Conservation (phyloP, 805 yeast genomes). For the Wickerhamiella kurtzmanii region DNA sequence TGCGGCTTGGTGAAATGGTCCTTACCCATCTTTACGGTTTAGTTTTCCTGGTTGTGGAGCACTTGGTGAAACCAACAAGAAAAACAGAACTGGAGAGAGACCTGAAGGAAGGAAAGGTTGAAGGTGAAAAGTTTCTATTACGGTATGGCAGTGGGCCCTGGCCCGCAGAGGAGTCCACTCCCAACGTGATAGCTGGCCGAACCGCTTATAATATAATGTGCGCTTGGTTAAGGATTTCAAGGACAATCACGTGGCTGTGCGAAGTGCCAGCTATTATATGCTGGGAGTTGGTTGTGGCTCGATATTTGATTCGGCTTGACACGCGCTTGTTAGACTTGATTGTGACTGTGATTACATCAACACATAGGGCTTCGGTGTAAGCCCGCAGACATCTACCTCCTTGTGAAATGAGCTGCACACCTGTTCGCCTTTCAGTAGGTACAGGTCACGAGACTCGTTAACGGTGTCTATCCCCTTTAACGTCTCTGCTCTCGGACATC, state of each 20-base stretch:
- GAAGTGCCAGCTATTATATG: too few species aligned
- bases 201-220: background rate
- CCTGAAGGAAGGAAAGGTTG: background rate
- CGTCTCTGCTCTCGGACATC: too few species aligned
- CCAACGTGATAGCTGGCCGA: background rate
- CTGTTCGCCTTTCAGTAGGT: too few species aligned
- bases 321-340: background rate
- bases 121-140: background rate
- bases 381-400: too few species aligned
- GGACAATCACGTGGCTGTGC: too few species aligned
- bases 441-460: too few species aligned
- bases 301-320: too few species aligned
- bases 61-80: background rate
- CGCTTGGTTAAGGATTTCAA: too few species aligned
- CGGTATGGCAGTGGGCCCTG: background rate
- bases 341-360: background rate
- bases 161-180: background rate
- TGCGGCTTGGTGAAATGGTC: slow-evolving; percentile 96
- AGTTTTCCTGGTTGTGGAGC: background rate
- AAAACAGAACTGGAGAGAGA: background rate
- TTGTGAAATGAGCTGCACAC: too few species aligned
- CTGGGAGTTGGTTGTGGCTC: too few species aligned
- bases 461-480: too few species aligned
- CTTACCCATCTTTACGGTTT: slow-evolving; percentile 58
- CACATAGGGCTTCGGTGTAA: too few species aligned